A percentile compares a stretch with the other conserved stretches of the same genome.
These are phyloP conservation scores for Helianthus annuus DNA, from an alignment of 129 eudicot genomes.

Conservation along the genomic window DNA sequence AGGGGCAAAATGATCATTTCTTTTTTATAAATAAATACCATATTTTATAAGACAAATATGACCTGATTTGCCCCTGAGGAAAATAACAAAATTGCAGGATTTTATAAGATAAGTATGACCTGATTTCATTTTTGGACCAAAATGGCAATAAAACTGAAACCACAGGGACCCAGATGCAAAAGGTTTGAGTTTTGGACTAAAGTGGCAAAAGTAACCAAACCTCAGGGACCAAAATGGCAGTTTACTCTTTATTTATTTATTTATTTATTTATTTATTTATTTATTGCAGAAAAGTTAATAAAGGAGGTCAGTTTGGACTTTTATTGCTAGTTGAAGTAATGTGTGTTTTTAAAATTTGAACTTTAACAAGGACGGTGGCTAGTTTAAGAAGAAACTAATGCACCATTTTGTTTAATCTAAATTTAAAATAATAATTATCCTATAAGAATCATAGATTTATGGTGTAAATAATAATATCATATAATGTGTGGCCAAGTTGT, in stretches of 20 bases:
- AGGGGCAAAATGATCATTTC: too few relatives aligned
- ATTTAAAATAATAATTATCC: not conserved
- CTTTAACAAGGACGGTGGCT: conserved; percentile 21
- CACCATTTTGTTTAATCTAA: not conserved
- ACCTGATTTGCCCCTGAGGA: too few relatives aligned
- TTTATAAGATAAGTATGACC: too few relatives aligned
- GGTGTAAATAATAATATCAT: conserved; percentile 6
- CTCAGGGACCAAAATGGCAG: too few relatives aligned
- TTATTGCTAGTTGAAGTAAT: conserved; percentile 54
- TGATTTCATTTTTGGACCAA: too few relatives aligned
- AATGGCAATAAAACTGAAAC: too few relatives aligned
- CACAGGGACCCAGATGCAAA: too few relatives aligned
- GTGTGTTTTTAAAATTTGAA: conserved; percentile 46
- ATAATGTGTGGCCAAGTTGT: conserved; percentile 30
- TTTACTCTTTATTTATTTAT: not conserved
- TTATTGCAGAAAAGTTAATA: not conserved
- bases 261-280: not conserved
- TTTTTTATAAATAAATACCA: too few relatives aligned
- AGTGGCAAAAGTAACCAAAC: too few relatives aligned
- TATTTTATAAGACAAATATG: too few relatives aligned
- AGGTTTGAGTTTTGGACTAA: too few relatives aligned
- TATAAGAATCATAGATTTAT: conserved; percentile 11
- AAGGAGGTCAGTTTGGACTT: conserved; percentile 57
- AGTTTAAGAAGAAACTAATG: not conserved
- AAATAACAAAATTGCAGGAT: too few relatives aligned